Evolutionary conservation across 2,329 filamentous ascomycete species (phyloP), one percentile per base, ranked within the genome.

Genomic region (Penicillium brevicompactum): DNA sequence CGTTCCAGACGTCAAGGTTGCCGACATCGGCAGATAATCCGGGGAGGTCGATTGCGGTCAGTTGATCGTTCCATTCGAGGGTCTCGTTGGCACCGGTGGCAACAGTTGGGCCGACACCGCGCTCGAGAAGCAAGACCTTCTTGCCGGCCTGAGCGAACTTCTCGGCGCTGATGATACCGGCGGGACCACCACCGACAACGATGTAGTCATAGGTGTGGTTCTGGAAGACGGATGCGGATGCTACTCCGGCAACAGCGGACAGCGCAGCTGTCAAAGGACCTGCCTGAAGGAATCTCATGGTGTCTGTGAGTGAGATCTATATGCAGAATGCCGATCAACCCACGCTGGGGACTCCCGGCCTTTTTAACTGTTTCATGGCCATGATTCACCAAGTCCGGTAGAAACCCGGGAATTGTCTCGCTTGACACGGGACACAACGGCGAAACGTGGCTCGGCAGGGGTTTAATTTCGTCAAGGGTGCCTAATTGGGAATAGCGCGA

Each of bases 41-140:
- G 3, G 67, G 67, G 5, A 69, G 50, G 47, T 68, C 67, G 38
- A 69, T 64, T 1, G 63, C 46, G 2, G 67, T 69, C 49, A 67
- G 43, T 16, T 47, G 46, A 32, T 60, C 52, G 49, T 65, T 59
- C 65, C 64, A 67, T 24, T 45, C 7, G 10, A 67, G 59, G 21
- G 65, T 66, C 9, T 64, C 56, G 22, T 65, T 67, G 10, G 63
- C 57, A 18, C 65, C 65, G 4, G 64, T 67, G 9, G 58, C 52
- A 18, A 67, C 63, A 4, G 65, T 67, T 10, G 64, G 64, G 13
- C 65, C 63, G 31, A 57, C 51, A 27, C 63, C 63, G 44, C 61
- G 57, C 27, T 66, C 62, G 16, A 65, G 61, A 13, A 66, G 61
- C 2, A 66, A 56, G 30, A 65, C 63, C 42, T 59, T 62, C 56